Conservation (phyloP, 2,329 filamentous ascomycete species). For the Aspergillus candidus region DNA sequence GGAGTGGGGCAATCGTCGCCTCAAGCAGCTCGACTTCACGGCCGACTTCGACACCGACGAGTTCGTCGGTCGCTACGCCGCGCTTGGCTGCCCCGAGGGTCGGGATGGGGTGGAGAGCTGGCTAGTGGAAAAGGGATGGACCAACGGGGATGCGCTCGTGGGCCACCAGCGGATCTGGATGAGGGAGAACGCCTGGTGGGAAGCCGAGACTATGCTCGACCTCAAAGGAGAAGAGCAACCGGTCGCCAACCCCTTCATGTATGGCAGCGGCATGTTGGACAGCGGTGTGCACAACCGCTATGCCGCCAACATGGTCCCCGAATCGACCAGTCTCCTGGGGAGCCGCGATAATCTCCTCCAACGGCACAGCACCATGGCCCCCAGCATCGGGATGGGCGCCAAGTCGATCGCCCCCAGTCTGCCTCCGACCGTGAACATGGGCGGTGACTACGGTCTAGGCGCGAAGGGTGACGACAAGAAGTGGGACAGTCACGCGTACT, state of each 20-base stretch:
- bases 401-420: conserved; percentile 47
- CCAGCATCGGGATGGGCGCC: conserved; percentile 46
- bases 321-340: conserved; percentile 57
- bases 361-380: conserved; percentile 45
- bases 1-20: conserved; percentile 93
- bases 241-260: conserved; percentile 41
- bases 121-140: conserved; percentile 93
- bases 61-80: conserved; percentile 74
- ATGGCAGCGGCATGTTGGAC: conserved; percentile 58
- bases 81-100: conserved; percentile 81
- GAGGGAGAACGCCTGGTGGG: conserved; percentile 92
- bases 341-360: conserved; percentile 61
- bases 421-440: conserved; percentile 52
- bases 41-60: conserved; percentile 94
- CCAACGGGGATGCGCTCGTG: conserved; percentile 90
- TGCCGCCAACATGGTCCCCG: conserved; percentile 52
- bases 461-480: conserved; percentile 74
- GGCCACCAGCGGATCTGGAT: conserved; percentile 94
- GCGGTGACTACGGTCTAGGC: conserved; percentile 85
- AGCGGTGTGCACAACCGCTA: conserved; percentile 59
- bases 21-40: conserved; percentile 88
- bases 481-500: conserved; percentile 61
- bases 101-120: conserved; percentile 90
- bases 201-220: conserved; percentile 93
- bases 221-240: conserved; percentile 60